Percentiles rank a stretch among this genome's conserved stretches.
Evolutionary conservation across 257 asterid genomes (phyloP).

Genomic region (Schizonepeta tenuifolia): DNA sequence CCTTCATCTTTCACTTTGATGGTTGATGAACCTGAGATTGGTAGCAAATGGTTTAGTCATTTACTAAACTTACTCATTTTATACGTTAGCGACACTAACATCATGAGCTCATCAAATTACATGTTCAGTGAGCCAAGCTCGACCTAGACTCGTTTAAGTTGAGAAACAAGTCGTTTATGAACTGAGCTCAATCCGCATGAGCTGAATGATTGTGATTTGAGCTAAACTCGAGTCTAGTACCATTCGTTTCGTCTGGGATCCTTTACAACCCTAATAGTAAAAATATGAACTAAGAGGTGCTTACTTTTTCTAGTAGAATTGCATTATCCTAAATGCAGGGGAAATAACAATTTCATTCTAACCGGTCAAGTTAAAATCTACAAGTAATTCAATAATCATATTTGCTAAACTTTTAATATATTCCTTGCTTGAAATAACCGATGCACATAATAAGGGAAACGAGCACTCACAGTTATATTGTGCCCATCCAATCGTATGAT

Average conservation of each 20-base stretch:
- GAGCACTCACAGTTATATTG: constrained; percentile 71
- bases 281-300: background rate
- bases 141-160: background rate
- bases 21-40: constrained; percentile 70
- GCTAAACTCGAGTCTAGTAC: background rate
- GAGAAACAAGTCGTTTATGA: background rate
- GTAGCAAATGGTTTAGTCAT: background rate
- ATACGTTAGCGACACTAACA: background rate
- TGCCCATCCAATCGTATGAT: constrained; percentile 83
- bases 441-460: background rate
- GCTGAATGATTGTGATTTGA: background rate
- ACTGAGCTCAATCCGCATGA: background rate
- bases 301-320: background rate
- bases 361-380: background rate
- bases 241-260: background rate
- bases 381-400: background rate
- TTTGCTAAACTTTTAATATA: background rate
- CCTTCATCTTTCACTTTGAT: constrained; percentile 72
- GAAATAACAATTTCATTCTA: background rate
- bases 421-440: too few relatives aligned
- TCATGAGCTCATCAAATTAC: background rate
- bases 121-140: background rate
- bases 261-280: background rate
- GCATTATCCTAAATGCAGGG: background rate
- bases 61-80: background rate